These are phyloP conservation scores for Yarrowia hollandica DNA, from an alignment of 805 yeast genomes.

Conservation along the genomic window DNA sequence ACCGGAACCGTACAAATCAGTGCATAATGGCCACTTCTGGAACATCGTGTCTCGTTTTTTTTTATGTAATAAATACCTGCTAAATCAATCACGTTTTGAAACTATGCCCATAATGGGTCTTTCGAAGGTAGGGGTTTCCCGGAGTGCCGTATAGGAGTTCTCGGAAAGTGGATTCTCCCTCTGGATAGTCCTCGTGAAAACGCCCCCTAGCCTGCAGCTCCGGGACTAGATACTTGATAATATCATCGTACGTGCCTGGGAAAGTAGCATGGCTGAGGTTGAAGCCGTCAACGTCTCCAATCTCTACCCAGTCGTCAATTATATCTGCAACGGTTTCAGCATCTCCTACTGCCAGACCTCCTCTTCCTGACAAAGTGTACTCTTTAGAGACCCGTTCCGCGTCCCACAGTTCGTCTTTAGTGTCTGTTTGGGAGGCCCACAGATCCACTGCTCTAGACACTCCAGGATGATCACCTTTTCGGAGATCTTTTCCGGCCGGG, in stretches of 20 bases:
- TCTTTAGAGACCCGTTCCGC: not conserved
- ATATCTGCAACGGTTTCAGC: constrained; percentile 44
- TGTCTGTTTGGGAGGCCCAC: constrained; percentile 32
- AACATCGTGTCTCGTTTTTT: too few species aligned
- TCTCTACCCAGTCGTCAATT: constrained; percentile 45
- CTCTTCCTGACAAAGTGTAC: constrained; percentile 15
- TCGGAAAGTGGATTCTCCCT: not conserved
- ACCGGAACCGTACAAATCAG: too few species aligned
- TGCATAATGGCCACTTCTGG: too few species aligned
- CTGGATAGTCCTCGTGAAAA: constrained; percentile 34
- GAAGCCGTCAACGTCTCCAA: constrained; percentile 48
- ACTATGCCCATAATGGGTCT: not conserved
- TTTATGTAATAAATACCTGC: too few species aligned
- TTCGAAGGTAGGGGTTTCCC: not conserved
- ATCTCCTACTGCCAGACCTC: constrained; percentile 11
- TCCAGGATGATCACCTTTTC: not conserved
- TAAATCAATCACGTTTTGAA: constrained; percentile 4
- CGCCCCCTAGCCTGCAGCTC: constrained; percentile 43
- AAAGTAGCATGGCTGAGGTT: constrained; percentile 45
- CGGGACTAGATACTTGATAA: constrained; percentile 45
- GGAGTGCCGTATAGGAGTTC: constrained; percentile 6
- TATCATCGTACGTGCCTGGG: constrained; percentile 44
- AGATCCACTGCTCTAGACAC: not conserved
- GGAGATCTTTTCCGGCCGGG: not conserved
- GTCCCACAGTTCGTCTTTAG: constrained; percentile 32